Base-by-base conservation (phyloP, 768 basidiomycete species). In the Lanmaoa pseudosensibilis region DNA sequence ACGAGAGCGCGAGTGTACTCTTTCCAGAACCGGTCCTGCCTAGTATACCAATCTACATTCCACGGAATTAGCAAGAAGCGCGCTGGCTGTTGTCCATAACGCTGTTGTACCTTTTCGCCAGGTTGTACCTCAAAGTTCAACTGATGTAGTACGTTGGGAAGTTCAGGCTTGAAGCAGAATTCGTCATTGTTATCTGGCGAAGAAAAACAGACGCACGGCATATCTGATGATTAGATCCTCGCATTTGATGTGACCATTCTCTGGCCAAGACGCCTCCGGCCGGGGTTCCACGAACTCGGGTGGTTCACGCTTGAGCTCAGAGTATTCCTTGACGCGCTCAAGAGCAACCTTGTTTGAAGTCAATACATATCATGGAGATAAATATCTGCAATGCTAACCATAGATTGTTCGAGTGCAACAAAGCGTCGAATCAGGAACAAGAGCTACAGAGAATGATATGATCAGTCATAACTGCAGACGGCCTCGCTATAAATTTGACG, bases 311-410 rank as follows among this genome's bases (percentile, higher is more conserved):
- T 76, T 69, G 30, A 94, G 73, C 60, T 93, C 90, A 5, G 92
- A 88, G 69, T 89, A 95, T 74, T 96, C 94, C 68, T 94, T 94
- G 69, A 96, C 83, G 50, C 94, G 87, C 70, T 95, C 93, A 36
- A 93, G 74, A 33, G 90, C 87, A 61, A 92, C 88, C 88, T 90
- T 52, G 16, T 46, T 32, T 38, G 16, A 52, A 38, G 54, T 59
- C 25, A 60, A 51, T 19, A 10, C 47, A 43, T 37, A 19, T 30
- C 23, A 39, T 51, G 12, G 1, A 15, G n/a, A 38, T 19, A 38
- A 27, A 36, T 19, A 23, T 32, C 8, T 21, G 23, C 16, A 38
- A n/a, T 16, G 27, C 70, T 52, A 55, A 91, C 94, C 92, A 97
- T 94, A 13, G 89, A 89, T 71, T 97, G 94, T 67, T 97, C 93